Percentiles rank a stretch among this genome's conserved stretches.
These are phyloP conservation scores for Cryptococcus neoformans DNA, from an alignment of 1,284 basidiomycete genomes.

Conservation along the genomic window DNA sequence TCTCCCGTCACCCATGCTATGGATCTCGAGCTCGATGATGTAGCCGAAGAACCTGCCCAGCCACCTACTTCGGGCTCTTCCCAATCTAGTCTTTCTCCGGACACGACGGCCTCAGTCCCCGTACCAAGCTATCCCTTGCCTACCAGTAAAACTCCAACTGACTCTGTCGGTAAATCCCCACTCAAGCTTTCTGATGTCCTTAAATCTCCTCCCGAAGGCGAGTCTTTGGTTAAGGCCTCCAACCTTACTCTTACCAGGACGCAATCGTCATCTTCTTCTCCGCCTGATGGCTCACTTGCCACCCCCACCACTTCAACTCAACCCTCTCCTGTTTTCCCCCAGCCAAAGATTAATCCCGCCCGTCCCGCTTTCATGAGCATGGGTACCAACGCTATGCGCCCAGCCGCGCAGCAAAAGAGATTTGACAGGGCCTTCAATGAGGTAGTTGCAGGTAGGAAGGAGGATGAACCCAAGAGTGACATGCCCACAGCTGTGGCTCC, in stretches of 20 bases:
- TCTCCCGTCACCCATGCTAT: constrained; percentile 42
- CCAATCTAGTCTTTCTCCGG: constrained; percentile 34
- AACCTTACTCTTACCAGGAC: constrained; percentile 17
- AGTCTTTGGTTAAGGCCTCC: constrained; percentile 7
- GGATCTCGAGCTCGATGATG: constrained; percentile 44
- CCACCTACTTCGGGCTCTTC: constrained; percentile 8
- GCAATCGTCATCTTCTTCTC: constrained; percentile 24
- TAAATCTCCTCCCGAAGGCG: constrained; percentile 35
- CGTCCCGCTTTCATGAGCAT: constrained; percentile 11
- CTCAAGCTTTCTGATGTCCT: constrained; percentile 46
- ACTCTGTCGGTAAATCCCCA: constrained; percentile 17
- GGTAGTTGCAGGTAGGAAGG: constrained; percentile 40
- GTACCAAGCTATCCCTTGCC: constrained; percentile 40
- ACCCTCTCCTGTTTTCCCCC: constrained; percentile 31
- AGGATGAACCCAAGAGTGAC: constrained; percentile 3
- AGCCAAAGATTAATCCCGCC: constrained; percentile 36
- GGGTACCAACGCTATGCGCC: constrained; percentile 12
- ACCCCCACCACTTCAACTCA: constrained; percentile 35
- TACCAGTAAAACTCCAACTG: constrained; percentile 25
- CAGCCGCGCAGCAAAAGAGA: constrained; percentile 25
- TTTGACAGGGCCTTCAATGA: constrained; percentile 47
- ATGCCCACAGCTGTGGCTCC: constrained; percentile 43
- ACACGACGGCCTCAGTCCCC: constrained; percentile 16
- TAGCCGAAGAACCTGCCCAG: constrained; percentile 11
- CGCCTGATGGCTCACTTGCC: constrained; percentile 26